Percentiles rank a stretch among this genome's conserved stretches.
phyloP scores from a whole-genome alignment of 768 basidiomycete genomes.

The Hygrophoropsis aurantiaca region DNA sequence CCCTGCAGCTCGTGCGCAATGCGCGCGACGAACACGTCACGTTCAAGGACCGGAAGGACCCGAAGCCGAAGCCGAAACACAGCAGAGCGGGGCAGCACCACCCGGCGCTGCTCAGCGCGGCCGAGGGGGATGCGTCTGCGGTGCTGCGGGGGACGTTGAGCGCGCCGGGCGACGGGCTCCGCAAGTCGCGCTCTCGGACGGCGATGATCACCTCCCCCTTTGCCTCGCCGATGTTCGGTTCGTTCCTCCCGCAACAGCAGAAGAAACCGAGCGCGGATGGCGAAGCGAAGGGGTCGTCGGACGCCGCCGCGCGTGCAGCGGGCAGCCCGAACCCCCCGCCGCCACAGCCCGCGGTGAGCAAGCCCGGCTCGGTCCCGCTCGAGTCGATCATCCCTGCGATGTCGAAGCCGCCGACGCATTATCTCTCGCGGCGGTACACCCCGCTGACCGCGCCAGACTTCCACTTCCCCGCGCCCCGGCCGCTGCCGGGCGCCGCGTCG shows the following conservation, averaged over 20 bases:
- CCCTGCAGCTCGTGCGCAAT: conserved; percentile 64
- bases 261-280: conserved; percentile 30
- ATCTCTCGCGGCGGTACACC: conserved; percentile 73
- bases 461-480: conserved; percentile 66
- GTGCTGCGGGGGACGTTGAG: conserved; percentile 48
- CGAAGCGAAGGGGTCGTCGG: conserved; percentile 10
- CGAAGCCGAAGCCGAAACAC: conserved; percentile 42
- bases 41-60: conserved; percentile 36
- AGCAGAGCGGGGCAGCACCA: conserved; percentile 25
- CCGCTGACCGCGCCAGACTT: conserved; percentile 75
- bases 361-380: conserved; percentile 56
- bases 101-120: conserved; percentile 46
- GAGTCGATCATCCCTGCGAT: conserved; percentile 82
- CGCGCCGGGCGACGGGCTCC: conserved; percentile 29
- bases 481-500: conserved; percentile 54
- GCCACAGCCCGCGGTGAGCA: conserved; percentile 25
- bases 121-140: conserved; percentile 44
- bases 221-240: conserved; percentile 59
- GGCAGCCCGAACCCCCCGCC: conserved; percentile 8
- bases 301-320: conserved; percentile 3
- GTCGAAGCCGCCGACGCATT: conserved; percentile 82
- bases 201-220: conserved; percentile 40
- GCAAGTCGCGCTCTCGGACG: conserved; percentile 35
- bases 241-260: conserved; percentile 54
- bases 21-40: conserved; percentile 63